Evolutionary conservation across 345 rosid species (phyloP).

Genomic region (Cardamine occulta): DNA sequence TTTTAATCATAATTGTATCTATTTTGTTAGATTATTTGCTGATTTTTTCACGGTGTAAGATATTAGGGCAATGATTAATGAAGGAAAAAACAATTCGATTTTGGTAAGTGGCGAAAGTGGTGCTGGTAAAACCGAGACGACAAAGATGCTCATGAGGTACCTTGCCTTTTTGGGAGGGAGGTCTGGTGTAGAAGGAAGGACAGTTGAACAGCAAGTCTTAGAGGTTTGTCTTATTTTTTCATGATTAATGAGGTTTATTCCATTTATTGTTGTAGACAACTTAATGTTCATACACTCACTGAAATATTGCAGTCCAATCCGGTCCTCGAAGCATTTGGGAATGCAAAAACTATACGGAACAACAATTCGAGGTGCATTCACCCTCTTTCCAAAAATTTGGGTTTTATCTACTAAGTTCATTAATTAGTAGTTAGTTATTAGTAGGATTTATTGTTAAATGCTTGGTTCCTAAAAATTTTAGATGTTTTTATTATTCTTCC

Average conservation of each 20-base stretch:
- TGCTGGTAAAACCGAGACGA: conserved; percentile 98
- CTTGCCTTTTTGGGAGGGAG: conserved; percentile 92
- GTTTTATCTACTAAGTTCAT: not conserved
- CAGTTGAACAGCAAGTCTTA: conserved; percentile 95
- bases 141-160: conserved; percentile 95
- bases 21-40: conserved; percentile 33
- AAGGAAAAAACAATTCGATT: conserved; percentile 88
- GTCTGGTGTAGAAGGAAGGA: conserved; percentile 91
- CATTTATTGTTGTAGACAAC: not conserved
- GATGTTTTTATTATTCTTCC: conserved; percentile 1
- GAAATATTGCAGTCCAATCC: conserved; percentile 79
- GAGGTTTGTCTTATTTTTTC: conserved; percentile 56
- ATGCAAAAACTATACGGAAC: conserved; percentile 93
- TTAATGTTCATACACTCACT: conserved; percentile 18
- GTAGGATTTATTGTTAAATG: conserved; percentile 21
- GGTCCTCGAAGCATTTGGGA: conserved; percentile 97
- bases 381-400: conserved; percentile 12
- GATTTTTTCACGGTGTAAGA: conserved; percentile 36
- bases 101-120: conserved; percentile 99
- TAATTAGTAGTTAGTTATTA: not conserved
- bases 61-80: conserved; percentile 86
- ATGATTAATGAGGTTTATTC: conserved; percentile 14
- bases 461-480: not conserved
- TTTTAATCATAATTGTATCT: not conserved
- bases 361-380: conserved; percentile 80